phyloP scores from a whole-genome alignment of 2,329 filamentous ascomycete genomes.

The Exophiala mesophila region DNA sequence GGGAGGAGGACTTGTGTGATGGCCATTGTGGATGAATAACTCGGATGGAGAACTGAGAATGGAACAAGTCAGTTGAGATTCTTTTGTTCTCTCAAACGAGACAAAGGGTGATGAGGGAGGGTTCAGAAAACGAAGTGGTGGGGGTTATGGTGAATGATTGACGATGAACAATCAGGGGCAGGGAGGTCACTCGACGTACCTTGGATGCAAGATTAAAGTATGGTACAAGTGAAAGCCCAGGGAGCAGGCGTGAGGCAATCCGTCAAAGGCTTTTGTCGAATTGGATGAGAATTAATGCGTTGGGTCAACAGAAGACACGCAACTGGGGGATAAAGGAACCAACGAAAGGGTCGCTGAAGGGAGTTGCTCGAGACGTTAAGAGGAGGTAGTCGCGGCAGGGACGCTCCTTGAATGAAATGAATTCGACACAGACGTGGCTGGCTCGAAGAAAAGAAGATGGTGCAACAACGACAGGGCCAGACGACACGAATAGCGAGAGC shows the following conservation, averaged over 20 bases:
- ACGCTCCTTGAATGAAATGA: slow-evolving; percentile 21
- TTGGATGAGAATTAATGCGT: slow-evolving; percentile 21
- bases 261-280: slow-evolving; percentile 19
- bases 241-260: slow-evolving; percentile 17
- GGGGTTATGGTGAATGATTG: slow-evolving; percentile 45
- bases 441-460: slow-evolving; percentile 29
- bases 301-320: slow-evolving; percentile 16
- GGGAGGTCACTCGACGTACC: slow-evolving; percentile 20
- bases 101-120: slow-evolving; percentile 50
- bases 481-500: neutral
- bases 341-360: slow-evolving; percentile 23
- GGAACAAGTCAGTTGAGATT: neutral
- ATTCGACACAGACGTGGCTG: slow-evolving; percentile 27
- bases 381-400: slow-evolving; percentile 20
- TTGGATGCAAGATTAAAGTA: slow-evolving; percentile 27
- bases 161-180: slow-evolving; percentile 18
- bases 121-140: slow-evolving; percentile 53
- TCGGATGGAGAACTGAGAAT: slow-evolving; percentile 17
- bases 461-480: slow-evolving; percentile 32
- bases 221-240: slow-evolving; percentile 16
- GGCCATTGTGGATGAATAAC: slow-evolving; percentile 40
- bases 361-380: slow-evolving; percentile 20
- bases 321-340: slow-evolving; percentile 20
- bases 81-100: too few species aligned
- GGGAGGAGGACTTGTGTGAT: slow-evolving; percentile 54